These are phyloP conservation scores for Lenzites betulinus DNA, from an alignment of 768 basidiomycete species.

Conservation along the genomic window DNA sequence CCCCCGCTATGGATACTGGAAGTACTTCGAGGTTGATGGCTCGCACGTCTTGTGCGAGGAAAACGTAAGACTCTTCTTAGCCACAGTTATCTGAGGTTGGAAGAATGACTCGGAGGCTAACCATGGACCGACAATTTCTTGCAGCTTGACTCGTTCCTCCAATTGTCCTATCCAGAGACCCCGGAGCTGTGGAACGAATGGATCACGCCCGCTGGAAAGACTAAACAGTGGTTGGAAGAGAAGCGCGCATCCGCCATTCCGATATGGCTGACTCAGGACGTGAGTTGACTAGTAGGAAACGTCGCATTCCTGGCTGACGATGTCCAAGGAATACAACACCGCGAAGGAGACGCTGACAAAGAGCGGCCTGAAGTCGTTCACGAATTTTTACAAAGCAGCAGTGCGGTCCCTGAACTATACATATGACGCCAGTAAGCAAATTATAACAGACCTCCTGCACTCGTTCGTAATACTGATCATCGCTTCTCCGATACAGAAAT, in stretches of 20 bases:
- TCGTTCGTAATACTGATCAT: not conserved
- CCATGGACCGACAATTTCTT: too few species aligned
- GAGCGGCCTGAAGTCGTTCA: constrained; percentile 36
- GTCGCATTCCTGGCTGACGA: not conserved
- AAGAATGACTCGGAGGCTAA: not conserved
- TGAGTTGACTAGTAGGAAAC: constrained; percentile 6
- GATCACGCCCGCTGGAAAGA: constrained; percentile 37
- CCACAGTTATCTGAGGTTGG: not conserved
- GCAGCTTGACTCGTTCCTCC: constrained; percentile 44
- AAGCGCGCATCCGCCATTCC: constrained; percentile 28
- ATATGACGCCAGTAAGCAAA: constrained; percentile 33
- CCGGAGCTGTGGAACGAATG: constrained; percentile 38
- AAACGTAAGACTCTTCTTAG: not conserved
- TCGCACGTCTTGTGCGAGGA: not conserved
- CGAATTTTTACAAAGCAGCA: constrained; percentile 40
- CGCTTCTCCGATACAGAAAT: constrained; percentile 7
- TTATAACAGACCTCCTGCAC: too few species aligned
- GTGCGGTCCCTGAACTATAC: constrained; percentile 29
- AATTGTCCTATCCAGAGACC: constrained; percentile 36
- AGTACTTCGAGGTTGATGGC: constrained; percentile 16
- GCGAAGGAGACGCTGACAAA: constrained; percentile 27
- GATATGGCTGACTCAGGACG: constrained; percentile 37
- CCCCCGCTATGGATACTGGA: constrained; percentile 43
- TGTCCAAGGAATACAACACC: constrained; percentile 23
- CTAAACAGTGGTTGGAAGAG: constrained; percentile 32